Evolutionary conservation across 352 stramenopile genomes (phyloP), one percentile per base, ranked within the genome.

Genomic region (Pythium myriotylum): DNA sequence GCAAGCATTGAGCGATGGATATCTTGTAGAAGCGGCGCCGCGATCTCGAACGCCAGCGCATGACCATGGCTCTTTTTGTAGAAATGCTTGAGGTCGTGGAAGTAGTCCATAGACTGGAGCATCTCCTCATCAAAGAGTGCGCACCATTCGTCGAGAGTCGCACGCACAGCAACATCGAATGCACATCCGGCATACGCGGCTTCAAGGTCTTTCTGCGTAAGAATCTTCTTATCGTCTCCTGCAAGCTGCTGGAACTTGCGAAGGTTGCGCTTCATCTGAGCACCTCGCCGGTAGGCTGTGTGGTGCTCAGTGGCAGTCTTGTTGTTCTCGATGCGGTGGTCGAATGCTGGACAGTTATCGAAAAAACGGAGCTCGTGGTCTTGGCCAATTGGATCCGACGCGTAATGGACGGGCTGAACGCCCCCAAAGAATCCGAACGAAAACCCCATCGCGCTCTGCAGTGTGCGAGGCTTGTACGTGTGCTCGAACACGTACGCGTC

Each of bases 11-110:
- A 77, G 16, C 39, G 59, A 22, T 90, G 72, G 26, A 94, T 74
- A 37, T 89, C 71, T 39, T 87, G 80, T 43, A 94, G 61, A 26
- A 94, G 57, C 35, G 85, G 85, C 24, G 85, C 56, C 5, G 85
- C 85, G 48, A 94, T 92, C 66, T 88, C 83, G 29, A 79, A 85
- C 4, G 85, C 83, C 16, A 94, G 48, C 3, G 79, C 65, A 58
- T 91, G 71, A 5, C 85, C 85, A 46, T 92, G 81, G 56, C 85
- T 87, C 59, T 94, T 94, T 37, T 79, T 78, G 79, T 94, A 94
- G 32, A 92, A 94, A 43, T 92, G 77, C 55, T 94, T 94, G 42
- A 94, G 78, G 55, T 94, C 86, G 58, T 94, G 81, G 62, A 86
- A 91, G 32, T 92, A 94, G 60, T 94, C 86, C 78, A 94, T 88